A percentile compares a stretch with the other conserved stretches of the same genome.
These are phyloP conservation scores for Erythrobasidium yunnanense DNA, from an alignment of 768 basidiomycete genomes.

Conservation along the genomic window DNA sequence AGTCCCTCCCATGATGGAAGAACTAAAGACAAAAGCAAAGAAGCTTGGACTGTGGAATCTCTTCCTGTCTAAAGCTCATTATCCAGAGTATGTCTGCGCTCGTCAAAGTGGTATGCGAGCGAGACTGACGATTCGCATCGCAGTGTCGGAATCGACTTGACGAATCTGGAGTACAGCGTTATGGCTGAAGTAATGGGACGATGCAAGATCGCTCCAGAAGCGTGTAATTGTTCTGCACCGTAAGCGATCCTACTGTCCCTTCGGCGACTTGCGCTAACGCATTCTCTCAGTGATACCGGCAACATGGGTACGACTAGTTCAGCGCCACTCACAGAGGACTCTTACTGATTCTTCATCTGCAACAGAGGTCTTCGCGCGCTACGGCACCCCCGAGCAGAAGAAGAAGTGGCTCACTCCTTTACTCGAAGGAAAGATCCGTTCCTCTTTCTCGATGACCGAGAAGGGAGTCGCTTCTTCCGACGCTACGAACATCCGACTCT, in stretches of 20 bases:
- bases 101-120: not conserved
- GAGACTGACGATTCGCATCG: not conserved
- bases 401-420: conserved; percentile 78
- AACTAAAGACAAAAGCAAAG: conserved; percentile 78
- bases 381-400: conserved; percentile 83
- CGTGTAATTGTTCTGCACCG: conserved; percentile 86
- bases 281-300: conserved; percentile 57
- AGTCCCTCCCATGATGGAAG: conserved; percentile 65
- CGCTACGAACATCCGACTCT: conserved; percentile 86
- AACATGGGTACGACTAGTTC: conserved; percentile 67
- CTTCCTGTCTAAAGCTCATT: conserved; percentile 87
- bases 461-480: conserved; percentile 49
- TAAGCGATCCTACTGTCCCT: not conserved
- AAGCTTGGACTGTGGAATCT: conserved; percentile 90
- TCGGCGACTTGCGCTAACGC: not conserved
- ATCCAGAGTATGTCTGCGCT: conserved; percentile 50
- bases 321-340: not conserved
- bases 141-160: conserved; percentile 66
- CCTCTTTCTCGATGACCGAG: conserved; percentile 96
- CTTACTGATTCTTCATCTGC: no score
- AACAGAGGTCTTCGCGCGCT: conserved; percentile 91
- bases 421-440: conserved; percentile 82
- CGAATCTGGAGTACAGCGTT: conserved; percentile 93
- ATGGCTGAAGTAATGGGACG: conserved; percentile 89
- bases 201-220: conserved; percentile 70